phyloP scores from a whole-genome alignment of 257 asterid species.

The Phtheirospermum japonicum region DNA sequence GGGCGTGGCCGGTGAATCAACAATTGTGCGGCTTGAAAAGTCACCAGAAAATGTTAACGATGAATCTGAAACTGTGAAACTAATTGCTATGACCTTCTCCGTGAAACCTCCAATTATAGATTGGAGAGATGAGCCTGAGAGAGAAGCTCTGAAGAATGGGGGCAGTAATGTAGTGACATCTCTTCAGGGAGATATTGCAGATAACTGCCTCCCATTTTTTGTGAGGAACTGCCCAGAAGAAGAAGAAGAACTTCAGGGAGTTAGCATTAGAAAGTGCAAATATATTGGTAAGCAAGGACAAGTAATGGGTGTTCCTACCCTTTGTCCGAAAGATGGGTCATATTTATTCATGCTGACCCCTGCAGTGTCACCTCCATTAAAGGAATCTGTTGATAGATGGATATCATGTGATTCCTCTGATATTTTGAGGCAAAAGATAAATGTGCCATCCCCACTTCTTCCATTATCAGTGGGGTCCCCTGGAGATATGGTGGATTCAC shows the following conservation, averaged over 20 bases:
- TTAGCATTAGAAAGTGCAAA: constrained; percentile 31
- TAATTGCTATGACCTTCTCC: constrained; percentile 49
- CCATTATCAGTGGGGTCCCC: constrained; percentile 35
- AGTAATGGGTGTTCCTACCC: constrained; percentile 65
- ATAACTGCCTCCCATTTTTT: constrained; percentile 56
- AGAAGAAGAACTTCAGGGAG: constrained; percentile 23
- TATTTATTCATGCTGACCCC: constrained; percentile 74
- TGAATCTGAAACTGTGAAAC: constrained; percentile 40
- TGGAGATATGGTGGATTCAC: constrained; percentile 41
- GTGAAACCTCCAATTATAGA: constrained; percentile 63
- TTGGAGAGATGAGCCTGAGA: constrained; percentile 40
- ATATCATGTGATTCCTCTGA: constrained; percentile 37
- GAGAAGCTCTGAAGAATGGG: constrained; percentile 25
- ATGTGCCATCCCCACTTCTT: constrained; percentile 26
- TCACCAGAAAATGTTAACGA: constrained; percentile 22
- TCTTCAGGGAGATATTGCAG: constrained; percentile 32
- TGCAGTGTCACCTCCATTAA: constrained; percentile 62
- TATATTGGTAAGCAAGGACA: constrained; percentile 33
- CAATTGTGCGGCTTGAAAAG: constrained; percentile 24
- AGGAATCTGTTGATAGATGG: constrained; percentile 62
- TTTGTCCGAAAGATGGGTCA: constrained; percentile 82
- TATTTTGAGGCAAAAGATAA: constrained; percentile 26
- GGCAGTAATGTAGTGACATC: constrained; percentile 26
- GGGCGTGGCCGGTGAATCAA: constrained; percentile 23
- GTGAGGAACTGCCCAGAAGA: constrained; percentile 35